phyloP scores from a whole-genome alignment of 2,329 filamentous ascomycete species.

The Aureobasidium sp. region DNA sequence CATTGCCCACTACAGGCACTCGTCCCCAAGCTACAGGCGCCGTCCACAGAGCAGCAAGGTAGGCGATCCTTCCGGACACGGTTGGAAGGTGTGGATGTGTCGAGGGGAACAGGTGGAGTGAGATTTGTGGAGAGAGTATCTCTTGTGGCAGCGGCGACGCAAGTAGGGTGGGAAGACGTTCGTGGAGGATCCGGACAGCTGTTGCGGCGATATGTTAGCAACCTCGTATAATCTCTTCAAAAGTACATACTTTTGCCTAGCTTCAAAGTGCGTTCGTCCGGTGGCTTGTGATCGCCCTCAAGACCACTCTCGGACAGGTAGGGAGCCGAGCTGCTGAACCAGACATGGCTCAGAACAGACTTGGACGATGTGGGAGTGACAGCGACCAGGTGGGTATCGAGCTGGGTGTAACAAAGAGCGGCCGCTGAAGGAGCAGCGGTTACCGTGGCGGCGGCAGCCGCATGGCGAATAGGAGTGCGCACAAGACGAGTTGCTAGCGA shows the following conservation, averaged over 20 bases:
- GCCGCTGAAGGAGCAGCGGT: not conserved
- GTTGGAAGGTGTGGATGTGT: conserved; percentile 83
- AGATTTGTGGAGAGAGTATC: conserved; percentile 54
- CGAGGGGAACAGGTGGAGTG: conserved; percentile 57
- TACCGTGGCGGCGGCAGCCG: not conserved
- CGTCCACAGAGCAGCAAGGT: conserved; percentile 90
- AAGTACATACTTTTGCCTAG: conserved; percentile 49
- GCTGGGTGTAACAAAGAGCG: not conserved
- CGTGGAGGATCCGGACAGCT: conserved; percentile 55
- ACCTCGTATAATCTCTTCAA: not conserved
- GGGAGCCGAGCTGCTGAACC: conserved; percentile 7
- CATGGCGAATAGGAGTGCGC: conserved; percentile 3
- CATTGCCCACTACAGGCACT: conserved; percentile 82
- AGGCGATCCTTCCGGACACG: conserved; percentile 84
- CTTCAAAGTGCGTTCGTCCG: conserved; percentile 53
- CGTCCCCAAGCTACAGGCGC: conserved; percentile 93
- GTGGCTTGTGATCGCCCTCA: conserved; percentile 33
- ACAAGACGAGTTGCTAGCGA: conserved; percentile 12
- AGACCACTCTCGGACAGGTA: not conserved
- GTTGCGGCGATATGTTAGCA: not conserved
- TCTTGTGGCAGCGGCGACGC: conserved; percentile 53
- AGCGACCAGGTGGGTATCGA: not conserved
- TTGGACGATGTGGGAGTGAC: not conserved
- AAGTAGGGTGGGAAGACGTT: conserved; percentile 53
- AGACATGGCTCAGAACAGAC: not conserved